Percentiles rank a stretch among this genome's conserved stretches.
phyloP scores from a whole-genome alignment of 257 asterid species.

The Catharanthus roseus region DNA sequence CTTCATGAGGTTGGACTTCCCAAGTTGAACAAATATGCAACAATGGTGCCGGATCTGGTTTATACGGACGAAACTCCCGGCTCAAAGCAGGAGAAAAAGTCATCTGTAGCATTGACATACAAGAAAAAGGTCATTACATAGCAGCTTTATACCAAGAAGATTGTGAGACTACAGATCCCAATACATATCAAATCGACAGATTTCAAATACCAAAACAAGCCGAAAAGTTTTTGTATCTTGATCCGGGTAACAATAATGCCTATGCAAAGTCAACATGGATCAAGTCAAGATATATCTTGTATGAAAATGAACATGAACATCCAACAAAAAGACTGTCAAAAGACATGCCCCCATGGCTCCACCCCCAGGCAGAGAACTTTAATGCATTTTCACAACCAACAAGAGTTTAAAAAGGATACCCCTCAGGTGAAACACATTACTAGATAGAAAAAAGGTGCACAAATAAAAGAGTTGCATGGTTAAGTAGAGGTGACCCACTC shows the following conservation, averaged over 20 bases:
- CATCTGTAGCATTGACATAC: slow-evolving; percentile 37
- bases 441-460: background rate
- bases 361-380: background rate
- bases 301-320: background rate
- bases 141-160: background rate
- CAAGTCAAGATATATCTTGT: too few species aligned
- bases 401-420: background rate
- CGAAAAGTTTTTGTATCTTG: background rate
- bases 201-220: background rate
- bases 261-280: background rate
- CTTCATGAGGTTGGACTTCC: slow-evolving; percentile 72
- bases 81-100: slow-evolving; percentile 86
- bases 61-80: slow-evolving; percentile 84
- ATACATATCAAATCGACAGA: background rate
- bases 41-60: slow-evolving; percentile 93
- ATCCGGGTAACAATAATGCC: background rate
- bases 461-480: background rate
- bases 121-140: background rate
- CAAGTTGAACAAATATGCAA: slow-evolving; percentile 75
- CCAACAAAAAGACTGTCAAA: background rate
- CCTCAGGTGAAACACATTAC: background rate
- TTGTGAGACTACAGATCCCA: background rate
- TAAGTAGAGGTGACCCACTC: background rate
- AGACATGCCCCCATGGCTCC: background rate
- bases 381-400: background rate